These are phyloP conservation scores for Beauveria scarabaeidicola DNA, from an alignment of 2,329 filamentous ascomycete genomes.

Conservation along the genomic window DNA sequence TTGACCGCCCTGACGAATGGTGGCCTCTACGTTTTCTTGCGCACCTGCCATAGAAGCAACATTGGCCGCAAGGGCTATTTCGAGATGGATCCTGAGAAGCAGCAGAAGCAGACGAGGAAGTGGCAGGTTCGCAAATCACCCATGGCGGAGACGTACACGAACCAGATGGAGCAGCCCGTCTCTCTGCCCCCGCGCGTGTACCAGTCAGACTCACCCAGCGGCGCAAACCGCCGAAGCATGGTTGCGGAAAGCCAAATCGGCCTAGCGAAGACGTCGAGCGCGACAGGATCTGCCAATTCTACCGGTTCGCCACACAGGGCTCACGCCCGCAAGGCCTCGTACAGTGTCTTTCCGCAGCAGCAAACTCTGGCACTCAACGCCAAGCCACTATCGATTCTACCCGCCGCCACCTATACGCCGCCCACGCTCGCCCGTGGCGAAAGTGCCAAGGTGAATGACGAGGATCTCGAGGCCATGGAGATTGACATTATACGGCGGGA, in stretches of 20 bases:
- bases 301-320: background rate
- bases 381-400: slow-evolving; percentile 32
- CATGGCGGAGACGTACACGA: slow-evolving; percentile 6
- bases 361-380: background rate
- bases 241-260: slow-evolving; percentile 7
- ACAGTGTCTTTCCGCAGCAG: slow-evolving; percentile 18
- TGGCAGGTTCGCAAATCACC: slow-evolving; percentile 1
- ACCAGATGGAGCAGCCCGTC: slow-evolving; percentile 8
- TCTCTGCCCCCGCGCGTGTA: background rate
- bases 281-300: background rate
- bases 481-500: slow-evolving; percentile 1
- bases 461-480: background rate
- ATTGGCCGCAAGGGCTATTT: slow-evolving; percentile 41
- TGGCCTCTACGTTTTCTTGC: slow-evolving; percentile 57
- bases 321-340: slow-evolving; percentile 16
- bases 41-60: slow-evolving; percentile 51
- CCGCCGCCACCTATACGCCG: slow-evolving; percentile 38
- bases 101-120: slow-evolving; percentile 15
- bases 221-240: background rate
- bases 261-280: background rate
- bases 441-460: slow-evolving; percentile 1
- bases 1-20: slow-evolving; percentile 57
- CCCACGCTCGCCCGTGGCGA: background rate
- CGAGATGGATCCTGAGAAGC: slow-evolving; percentile 35
- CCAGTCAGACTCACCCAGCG: background rate